Percentiles rank a stretch among this genome's conserved stretches.
phyloP scores from a whole-genome alignment of 305 asterid genomes.

The Fraxinus baroniana region DNA sequence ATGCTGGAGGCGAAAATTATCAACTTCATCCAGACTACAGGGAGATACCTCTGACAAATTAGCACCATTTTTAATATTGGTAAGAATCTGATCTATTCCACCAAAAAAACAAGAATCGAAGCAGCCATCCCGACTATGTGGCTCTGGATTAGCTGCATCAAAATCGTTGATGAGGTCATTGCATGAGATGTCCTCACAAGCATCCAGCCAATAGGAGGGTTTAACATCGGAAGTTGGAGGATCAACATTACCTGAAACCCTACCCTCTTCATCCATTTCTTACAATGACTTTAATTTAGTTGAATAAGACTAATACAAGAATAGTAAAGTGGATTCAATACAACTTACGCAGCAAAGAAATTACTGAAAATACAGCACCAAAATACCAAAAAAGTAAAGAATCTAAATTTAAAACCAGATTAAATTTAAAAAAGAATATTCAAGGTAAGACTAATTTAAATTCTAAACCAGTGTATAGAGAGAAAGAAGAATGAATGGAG shows the following conservation, averaged over 20 bases:
- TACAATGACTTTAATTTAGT: not conserved
- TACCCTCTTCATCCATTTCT: conserved; percentile 51
- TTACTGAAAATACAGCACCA: not conserved
- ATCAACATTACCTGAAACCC: conserved; percentile 40
- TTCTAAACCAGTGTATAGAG: conserved; percentile 2
- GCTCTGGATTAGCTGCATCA: conserved; percentile 31
- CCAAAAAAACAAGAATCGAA: conserved; percentile 65
- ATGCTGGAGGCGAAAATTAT: conserved; percentile 21
- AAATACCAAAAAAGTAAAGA: not conserved
- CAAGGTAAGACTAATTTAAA: not conserved
- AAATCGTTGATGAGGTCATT: conserved; percentile 61
- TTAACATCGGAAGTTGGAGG: conserved; percentile 36
- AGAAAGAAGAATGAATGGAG: conserved; percentile 47
- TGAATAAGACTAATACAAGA: not conserved
- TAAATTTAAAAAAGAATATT: not conserved
- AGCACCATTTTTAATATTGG: conserved; percentile 51
- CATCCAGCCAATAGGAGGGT: conserved; percentile 91
- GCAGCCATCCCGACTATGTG: conserved; percentile 34
- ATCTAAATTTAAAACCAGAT: not conserved
- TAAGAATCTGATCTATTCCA: conserved; percentile 72
- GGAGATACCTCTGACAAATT: conserved; percentile 26
- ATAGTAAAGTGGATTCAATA: not conserved
- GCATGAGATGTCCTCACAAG: conserved; percentile 77
- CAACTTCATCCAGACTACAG: conserved; percentile 24
- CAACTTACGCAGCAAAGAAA: not conserved